A percentile compares a stretch with the other conserved stretches of the same genome.
phyloP scores from a whole-genome alignment of 176 grass and related monocot genomes.

The Puccinellia tenuiflora region DNA sequence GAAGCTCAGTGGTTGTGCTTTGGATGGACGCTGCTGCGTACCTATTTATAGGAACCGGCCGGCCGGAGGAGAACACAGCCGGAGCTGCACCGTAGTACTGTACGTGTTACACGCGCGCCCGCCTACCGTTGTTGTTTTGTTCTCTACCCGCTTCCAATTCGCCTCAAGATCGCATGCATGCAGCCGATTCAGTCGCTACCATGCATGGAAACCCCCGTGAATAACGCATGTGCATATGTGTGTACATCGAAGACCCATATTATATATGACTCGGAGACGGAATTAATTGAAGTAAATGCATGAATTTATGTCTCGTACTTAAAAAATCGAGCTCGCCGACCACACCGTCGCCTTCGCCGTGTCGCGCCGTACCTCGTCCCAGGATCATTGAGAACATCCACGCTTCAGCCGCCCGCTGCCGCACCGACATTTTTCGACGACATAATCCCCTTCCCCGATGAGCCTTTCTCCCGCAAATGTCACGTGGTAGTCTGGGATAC shows the following conservation, averaged over 20 bases:
- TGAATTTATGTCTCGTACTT: no score
- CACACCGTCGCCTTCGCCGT: no score
- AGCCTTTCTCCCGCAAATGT: no score
- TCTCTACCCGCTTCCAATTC: neutral
- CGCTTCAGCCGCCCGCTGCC: no score
- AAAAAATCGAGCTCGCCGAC: no score
- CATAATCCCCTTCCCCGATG: no score
- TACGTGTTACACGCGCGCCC: neutral
- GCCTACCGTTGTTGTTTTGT: neutral
- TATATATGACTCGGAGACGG: neutral
- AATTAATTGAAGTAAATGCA: neutral
- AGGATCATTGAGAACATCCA: no score
- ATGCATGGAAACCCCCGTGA: neutral
- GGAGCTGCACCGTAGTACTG: neutral
- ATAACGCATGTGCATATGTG: neutral
- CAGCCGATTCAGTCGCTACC: neutral
- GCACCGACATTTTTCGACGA: no score
- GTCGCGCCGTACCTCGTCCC: no score
- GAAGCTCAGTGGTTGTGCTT: neutral
- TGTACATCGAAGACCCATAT: neutral
- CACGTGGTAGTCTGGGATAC: no score
- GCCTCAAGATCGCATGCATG: neutral
- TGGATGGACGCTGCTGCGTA: neutral
- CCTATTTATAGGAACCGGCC: neutral
- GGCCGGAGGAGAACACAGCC: neutral